Conservation (phyloP, 805 yeast genomes). For the Ogataea dorogensis region DNA sequence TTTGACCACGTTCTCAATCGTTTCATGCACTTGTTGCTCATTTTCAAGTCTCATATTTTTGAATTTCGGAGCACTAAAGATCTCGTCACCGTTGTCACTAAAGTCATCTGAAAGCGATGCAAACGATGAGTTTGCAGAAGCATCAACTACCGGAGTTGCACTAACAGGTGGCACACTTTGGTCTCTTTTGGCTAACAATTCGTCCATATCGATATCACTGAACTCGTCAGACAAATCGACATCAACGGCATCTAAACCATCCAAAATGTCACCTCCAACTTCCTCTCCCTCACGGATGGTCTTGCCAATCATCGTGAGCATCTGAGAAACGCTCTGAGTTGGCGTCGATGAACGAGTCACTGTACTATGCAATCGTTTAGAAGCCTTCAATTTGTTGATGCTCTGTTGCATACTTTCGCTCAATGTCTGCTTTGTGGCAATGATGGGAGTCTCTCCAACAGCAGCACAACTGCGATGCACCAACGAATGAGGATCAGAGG, state of each 20-base stretch:
- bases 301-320: slow-evolving; percentile 27
- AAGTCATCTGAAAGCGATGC: slow-evolving; percentile 20
- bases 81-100: slow-evolving; percentile 31
- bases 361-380: slow-evolving; percentile 26
- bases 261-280: neutral
- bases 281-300: slow-evolving; percentile 9
- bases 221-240: slow-evolving; percentile 33
- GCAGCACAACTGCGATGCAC: slow-evolving; percentile 30
- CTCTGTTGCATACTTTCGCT: slow-evolving; percentile 36
- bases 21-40: slow-evolving; percentile 16
- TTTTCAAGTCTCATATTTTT: slow-evolving; percentile 23
- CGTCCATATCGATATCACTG: slow-evolving; percentile 34
- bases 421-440: slow-evolving; percentile 27
- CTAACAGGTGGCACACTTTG: slow-evolving; percentile 1
- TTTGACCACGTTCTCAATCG: slow-evolving; percentile 32
- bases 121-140: slow-evolving; percentile 2
- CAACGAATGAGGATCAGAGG: slow-evolving; percentile 33
- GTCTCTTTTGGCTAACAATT: slow-evolving; percentile 14
- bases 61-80: slow-evolving; percentile 16
- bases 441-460: slow-evolving; percentile 19
- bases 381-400: slow-evolving; percentile 39
- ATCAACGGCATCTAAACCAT: slow-evolving; percentile 5
- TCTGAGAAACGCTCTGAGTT: slow-evolving; percentile 25
- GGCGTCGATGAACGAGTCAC: slow-evolving; percentile 6
- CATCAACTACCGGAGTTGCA: neutral